These are phyloP conservation scores for Trichoderma brevicompactum DNA, from an alignment of 2,329 filamentous ascomycete species.

Conservation along the genomic window DNA sequence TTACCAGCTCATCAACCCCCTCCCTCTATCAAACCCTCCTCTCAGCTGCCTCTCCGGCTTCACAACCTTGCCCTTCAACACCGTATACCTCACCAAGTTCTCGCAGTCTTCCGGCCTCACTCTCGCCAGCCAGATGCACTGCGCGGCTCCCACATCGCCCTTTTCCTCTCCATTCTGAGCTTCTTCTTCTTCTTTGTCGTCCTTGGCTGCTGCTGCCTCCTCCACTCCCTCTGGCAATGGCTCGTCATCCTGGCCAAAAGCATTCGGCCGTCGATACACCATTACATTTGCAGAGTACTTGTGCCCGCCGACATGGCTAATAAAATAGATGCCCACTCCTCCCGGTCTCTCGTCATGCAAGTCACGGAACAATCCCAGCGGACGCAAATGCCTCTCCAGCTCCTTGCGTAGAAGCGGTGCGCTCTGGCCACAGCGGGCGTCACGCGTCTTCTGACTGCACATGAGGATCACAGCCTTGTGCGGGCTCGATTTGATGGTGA, in stretches of 20 bases:
- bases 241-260: conserved; percentile 58
- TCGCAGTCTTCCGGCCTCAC: conserved; percentile 89
- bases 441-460: conserved; percentile 92
- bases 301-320: conserved; percentile 94
- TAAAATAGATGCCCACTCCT: conserved; percentile 94
- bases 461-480: conserved; percentile 88
- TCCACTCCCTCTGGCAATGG: conserved; percentile 35
- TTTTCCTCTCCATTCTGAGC: conserved; percentile 27
- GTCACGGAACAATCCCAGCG: conserved; percentile 83
- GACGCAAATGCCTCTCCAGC: conserved; percentile 84
- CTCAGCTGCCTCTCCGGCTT: conserved; percentile 85
- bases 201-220: conserved; percentile 39
- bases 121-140: conserved; percentile 91
- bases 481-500: conserved; percentile 62
- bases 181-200: conserved; percentile 23
- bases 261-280: conserved; percentile 73
- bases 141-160: conserved; percentile 65
- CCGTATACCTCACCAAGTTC: conserved; percentile 85
- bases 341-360: conserved; percentile 86
- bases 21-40: conserved; percentile 85
- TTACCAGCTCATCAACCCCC: conserved; percentile 85
- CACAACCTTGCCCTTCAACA: conserved; percentile 91
- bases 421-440: conserved; percentile 91
- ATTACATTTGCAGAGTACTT: conserved; percentile 96
- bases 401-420: conserved; percentile 88